Evolutionary conservation across 306 rosid genomes (phyloP).

Genomic region (Albizia julibrissin): DNA sequence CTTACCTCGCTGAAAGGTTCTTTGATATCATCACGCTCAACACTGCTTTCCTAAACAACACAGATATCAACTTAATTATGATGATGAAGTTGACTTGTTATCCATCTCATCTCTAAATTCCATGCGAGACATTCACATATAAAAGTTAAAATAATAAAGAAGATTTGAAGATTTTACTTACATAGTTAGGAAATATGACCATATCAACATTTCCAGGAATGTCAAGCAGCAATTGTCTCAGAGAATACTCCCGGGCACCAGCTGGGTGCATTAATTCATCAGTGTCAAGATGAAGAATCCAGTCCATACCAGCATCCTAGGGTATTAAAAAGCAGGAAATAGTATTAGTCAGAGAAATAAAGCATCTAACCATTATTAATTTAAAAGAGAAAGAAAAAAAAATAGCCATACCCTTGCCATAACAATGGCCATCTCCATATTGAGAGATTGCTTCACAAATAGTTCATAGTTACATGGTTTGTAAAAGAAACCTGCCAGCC

Average conservation of each 20-base stretch:
- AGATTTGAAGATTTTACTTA: slow-evolving; percentile 48
- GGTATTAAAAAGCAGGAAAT: slow-evolving; percentile 34
- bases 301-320: slow-evolving; percentile 92
- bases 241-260: slow-evolving; percentile 86
- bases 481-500: slow-evolving; percentile 95
- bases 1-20: slow-evolving; percentile 96
- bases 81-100: slow-evolving; percentile 18
- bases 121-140: slow-evolving; percentile 10
- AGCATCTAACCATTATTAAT: background rate
- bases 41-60: slow-evolving; percentile 81
- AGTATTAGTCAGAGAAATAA: slow-evolving; percentile 20
- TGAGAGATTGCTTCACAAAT: slow-evolving; percentile 98
- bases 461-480: slow-evolving; percentile 98
- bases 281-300: slow-evolving; percentile 97
- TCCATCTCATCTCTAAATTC: slow-evolving; percentile 18
- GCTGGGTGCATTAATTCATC: slow-evolving; percentile 96
- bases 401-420: slow-evolving; percentile 90
- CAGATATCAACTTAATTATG: slow-evolving; percentile 30
- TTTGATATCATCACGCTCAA: slow-evolving; percentile 87
- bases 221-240: slow-evolving; percentile 88
- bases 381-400: background rate
- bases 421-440: slow-evolving; percentile 97
- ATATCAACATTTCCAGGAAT: slow-evolving; percentile 89
- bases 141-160: slow-evolving; percentile 13
- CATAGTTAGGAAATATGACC: slow-evolving; percentile 96